These are phyloP conservation scores for Herpomyces periplanetae DNA, from an alignment of 2,329 filamentous ascomycete species.

Conservation along the genomic window DNA sequence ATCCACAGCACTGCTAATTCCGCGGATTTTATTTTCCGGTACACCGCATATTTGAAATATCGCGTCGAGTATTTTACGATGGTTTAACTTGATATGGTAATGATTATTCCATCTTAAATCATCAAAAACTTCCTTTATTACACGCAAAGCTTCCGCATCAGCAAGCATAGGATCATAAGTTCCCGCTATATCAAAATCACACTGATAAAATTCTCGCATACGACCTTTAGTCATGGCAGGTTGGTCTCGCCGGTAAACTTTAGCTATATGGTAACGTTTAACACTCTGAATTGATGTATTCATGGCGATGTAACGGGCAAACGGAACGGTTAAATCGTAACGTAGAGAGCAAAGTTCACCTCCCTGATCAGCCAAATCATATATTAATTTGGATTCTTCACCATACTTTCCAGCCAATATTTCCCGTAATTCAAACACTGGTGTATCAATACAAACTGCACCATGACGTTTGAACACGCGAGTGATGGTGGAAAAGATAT, in stretches of 20 bases:
- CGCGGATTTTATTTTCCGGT: constrained; percentile 43
- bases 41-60: constrained; percentile 73
- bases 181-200: constrained; percentile 80
- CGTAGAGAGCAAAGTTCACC: constrained; percentile 48
- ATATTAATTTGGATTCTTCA: constrained; percentile 68
- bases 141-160: constrained; percentile 53
- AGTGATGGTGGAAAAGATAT: constrained; percentile 34
- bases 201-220: constrained; percentile 89
- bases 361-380: constrained; percentile 54
- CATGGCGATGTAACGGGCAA: constrained; percentile 74
- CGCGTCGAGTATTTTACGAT: constrained; percentile 70
- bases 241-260: constrained; percentile 48
- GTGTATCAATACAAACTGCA: constrained; percentile 36
- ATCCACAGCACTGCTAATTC: constrained; percentile 70
- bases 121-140: constrained; percentile 52
- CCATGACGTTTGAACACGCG: constrained; percentile 51
- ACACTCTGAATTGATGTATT: constrained; percentile 43
- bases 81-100: constrained; percentile 73
- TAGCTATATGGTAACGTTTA: constrained; percentile 80
- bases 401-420: constrained; percentile 66
- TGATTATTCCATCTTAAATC: constrained; percentile 28
- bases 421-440: constrained; percentile 51
- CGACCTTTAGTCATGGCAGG: constrained; percentile 60
- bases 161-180: constrained; percentile 61
- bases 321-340: constrained; percentile 60